Evolutionary conservation across 129 eudicot species (phyloP).

Genomic region (Flaveria linearis): DNA sequence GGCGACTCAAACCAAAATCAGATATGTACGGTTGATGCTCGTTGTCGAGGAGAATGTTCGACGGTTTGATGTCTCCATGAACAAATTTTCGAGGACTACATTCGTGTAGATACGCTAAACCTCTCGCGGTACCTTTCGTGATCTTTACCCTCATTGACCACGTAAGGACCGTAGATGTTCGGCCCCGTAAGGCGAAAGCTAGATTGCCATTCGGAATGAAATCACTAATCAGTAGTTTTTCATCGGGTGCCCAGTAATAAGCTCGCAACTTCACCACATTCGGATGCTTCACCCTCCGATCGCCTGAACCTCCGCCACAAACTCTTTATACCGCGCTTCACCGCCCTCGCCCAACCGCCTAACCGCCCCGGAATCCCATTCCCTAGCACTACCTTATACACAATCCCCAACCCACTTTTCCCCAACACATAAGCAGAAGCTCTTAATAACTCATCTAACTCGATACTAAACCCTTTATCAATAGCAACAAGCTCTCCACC

Average conservation of each 20-base stretch:
- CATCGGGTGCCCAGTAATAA: conserved; percentile 97
- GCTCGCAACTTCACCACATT: conserved; percentile 92
- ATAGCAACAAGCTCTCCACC: conserved; percentile 83
- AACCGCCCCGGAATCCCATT: conserved; percentile 93
- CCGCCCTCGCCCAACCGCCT: conserved; percentile 98
- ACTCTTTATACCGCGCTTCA: conserved; percentile 85
- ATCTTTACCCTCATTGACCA: conserved; percentile 81
- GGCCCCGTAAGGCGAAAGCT: conserved; percentile 79
- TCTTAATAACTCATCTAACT: conserved; percentile 79
- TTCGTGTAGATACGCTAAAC: conserved; percentile 97
- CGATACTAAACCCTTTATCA: conserved; percentile 76
- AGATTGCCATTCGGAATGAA: conserved; percentile 89
- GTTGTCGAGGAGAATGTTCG: conserved; percentile 87
- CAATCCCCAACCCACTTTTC: conserved; percentile 91
- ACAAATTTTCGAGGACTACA: conserved; percentile 97
- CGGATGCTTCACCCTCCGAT: conserved; percentile 87
- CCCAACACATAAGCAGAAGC: conserved; percentile 98
- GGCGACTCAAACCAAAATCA: conserved; percentile 83
- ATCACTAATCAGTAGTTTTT: conserved; percentile 90
- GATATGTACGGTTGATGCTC: conserved; percentile 79
- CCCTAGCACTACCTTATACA: conserved; percentile 90
- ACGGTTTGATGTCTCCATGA: conserved; percentile 90
- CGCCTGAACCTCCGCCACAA: conserved; percentile 79
- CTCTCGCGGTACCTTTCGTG: conserved; percentile 83
- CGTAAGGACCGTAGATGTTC: conserved; percentile 51